phyloP scores from a whole-genome alignment of 1,284 basidiomycete genomes.

The Trametes pubescens region DNA sequence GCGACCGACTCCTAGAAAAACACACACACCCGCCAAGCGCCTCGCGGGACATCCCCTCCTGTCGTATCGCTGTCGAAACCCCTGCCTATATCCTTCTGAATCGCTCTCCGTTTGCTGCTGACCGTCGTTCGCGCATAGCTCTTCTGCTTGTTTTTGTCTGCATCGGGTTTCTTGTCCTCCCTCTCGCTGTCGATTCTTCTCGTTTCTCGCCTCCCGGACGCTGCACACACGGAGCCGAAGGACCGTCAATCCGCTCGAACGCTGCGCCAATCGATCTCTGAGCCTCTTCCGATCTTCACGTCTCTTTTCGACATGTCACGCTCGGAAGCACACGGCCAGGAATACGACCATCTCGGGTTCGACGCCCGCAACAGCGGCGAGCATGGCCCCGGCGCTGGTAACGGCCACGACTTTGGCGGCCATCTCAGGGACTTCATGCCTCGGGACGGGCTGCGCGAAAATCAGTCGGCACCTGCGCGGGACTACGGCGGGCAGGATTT shows the following conservation, averaged over 20 bases:
- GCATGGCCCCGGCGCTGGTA: constrained; percentile 18
- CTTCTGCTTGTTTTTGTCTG: constrained; percentile 43
- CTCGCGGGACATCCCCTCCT: constrained; percentile 34
- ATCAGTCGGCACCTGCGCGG: constrained; percentile 18
- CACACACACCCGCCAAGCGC: constrained; percentile 26
- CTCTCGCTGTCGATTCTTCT: constrained; percentile 42
- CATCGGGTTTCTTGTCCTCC: constrained; percentile 37
- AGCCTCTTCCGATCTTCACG: constrained; percentile 39
- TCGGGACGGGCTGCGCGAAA: constrained; percentile 27
- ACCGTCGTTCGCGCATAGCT: constrained; percentile 48
- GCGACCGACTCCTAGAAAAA: constrained; percentile 35
- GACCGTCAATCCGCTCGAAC: constrained; percentile 27
- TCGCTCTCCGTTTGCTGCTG: constrained; percentile 49
- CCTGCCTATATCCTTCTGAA: constrained; percentile 43
- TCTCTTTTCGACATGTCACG: constrained; percentile 47
- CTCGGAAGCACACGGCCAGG: constrained; percentile 48
- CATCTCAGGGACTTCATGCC: constrained; percentile 29
- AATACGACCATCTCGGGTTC: constrained; percentile 51
- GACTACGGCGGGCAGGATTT: constrained; percentile 31
- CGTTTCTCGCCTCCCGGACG: constrained; percentile 35
- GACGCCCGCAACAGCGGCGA: constrained; percentile 34
- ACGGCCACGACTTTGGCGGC: constrained; percentile 30
- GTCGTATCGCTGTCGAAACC: constrained; percentile 47
- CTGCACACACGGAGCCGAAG: constrained; percentile 33
- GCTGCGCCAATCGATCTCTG: constrained; percentile 32